Conservation (phyloP, 306 rosid species). For the Coriaria nepalensis region DNA sequence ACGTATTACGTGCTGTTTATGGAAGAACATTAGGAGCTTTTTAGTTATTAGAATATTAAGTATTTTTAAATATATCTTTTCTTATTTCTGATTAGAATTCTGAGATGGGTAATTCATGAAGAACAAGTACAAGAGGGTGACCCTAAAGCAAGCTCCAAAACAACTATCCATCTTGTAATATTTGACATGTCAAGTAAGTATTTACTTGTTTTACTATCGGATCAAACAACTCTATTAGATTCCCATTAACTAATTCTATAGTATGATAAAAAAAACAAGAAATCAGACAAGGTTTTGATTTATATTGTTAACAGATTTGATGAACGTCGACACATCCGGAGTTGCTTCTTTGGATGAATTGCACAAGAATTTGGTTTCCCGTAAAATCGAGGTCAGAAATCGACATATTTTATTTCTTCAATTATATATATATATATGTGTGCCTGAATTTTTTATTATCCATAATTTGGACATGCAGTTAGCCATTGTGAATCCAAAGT, state of each 20-base stretch:
- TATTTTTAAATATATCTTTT: not conserved
- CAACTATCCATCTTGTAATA: slow-evolving; percentile 27
- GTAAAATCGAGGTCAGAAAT: slow-evolving; percentile 37
- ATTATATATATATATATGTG: too few relatives aligned
- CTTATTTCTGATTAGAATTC: slow-evolving; percentile 26
- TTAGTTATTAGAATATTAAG: not conserved
- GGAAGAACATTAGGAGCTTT: not conserved
- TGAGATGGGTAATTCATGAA: slow-evolving; percentile 37
- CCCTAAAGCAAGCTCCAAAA: slow-evolving; percentile 24
- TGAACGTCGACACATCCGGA: slow-evolving; percentile 67
- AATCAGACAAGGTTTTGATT: too few relatives aligned
- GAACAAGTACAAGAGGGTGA: slow-evolving; percentile 14
- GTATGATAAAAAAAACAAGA: too few relatives aligned
- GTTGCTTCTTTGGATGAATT: slow-evolving; percentile 53
- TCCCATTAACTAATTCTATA: too few relatives aligned
- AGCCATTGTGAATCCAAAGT: too few relatives aligned
- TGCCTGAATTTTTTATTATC: too few relatives aligned
- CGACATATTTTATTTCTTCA: too few relatives aligned
- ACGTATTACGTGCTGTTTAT: not conserved
- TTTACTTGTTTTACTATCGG: not conserved
- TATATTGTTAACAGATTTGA: slow-evolving; percentile 31
- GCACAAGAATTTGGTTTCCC: slow-evolving; percentile 33
- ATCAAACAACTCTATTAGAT: not conserved
- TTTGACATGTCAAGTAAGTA: slow-evolving; percentile 68
- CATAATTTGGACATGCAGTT: too few relatives aligned